Conservation (phyloP, 768 basidiomycete genomes). For the Amanita molliuscula region DNA sequence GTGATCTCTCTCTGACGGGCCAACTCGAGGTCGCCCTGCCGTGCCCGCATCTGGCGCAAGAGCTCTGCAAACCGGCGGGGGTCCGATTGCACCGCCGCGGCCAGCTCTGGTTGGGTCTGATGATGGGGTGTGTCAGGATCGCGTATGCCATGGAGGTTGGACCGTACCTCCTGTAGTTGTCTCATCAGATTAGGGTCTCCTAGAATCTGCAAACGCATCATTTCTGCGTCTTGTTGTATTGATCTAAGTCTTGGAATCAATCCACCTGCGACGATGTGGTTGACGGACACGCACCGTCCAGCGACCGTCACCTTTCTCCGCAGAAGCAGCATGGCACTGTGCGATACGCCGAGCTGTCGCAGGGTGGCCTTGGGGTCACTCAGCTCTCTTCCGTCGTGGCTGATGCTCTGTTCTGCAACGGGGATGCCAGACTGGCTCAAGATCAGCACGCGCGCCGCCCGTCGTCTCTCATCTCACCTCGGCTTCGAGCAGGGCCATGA, state of each 20-base stretch:
- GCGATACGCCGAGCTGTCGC: slow-evolving; percentile 46
- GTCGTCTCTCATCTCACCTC: slow-evolving; percentile 51
- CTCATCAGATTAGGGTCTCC: slow-evolving; percentile 77
- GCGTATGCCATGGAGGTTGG: not conserved
- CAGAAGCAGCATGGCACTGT: slow-evolving; percentile 55
- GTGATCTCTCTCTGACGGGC: slow-evolving; percentile 51
- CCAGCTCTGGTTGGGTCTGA: slow-evolving; percentile 78
- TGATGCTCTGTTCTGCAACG: slow-evolving; percentile 61
- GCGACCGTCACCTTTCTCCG: slow-evolving; percentile 39
- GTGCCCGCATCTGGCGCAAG: slow-evolving; percentile 48
- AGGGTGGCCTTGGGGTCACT: slow-evolving; percentile 60
- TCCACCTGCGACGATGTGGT: not conserved
- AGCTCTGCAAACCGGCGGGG: slow-evolving; percentile 71
- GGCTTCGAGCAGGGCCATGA: slow-evolving; percentile 89
- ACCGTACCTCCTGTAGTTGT: slow-evolving; percentile 51
- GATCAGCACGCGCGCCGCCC: not conserved
- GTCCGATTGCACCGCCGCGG: slow-evolving; percentile 54
- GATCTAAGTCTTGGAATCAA: slow-evolving; percentile 28
- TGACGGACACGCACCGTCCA: slow-evolving; percentile 22
- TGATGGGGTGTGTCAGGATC: not conserved
- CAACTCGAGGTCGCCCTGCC: slow-evolving; percentile 42
- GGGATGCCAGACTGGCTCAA: slow-evolving; percentile 61
- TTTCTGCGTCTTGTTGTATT: slow-evolving; percentile 76
- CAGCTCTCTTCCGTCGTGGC: slow-evolving; percentile 57
- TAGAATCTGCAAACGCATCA: slow-evolving; percentile 81